Evolutionary conservation across 768 basidiomycete species (phyloP), one percentile per base, ranked within the genome.

Genomic region (Austroboletus festivus): DNA sequence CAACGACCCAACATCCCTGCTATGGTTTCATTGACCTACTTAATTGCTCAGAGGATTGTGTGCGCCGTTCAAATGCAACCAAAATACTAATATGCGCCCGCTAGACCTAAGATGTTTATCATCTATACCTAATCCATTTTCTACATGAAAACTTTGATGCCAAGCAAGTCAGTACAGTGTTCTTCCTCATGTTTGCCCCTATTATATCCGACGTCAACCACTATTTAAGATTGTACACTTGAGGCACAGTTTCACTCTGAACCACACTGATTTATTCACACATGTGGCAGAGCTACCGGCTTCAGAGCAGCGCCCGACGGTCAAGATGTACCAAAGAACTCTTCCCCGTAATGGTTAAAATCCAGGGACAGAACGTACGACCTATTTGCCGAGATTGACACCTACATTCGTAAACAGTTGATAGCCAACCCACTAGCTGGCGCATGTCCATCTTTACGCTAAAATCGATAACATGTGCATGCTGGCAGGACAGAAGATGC

Each of bases 341-440:
- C 2, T 42, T 5, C 19, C 16, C 16, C 9, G 20, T 21, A 24
- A 34, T 3, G n/a, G 40, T n/a, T 16, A 38, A 19, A 42, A 11
- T 38, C 50, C 42, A 40, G 23, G 38, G 46, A 49, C 37, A 44
- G 46, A 22, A 42, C 47, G 57, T 47, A 44, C 20, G 37, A n/a
- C 30, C 48, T 35, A 37, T 38, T 41, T 39, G 5, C 42, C 38
- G 39, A 43, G 48, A 50, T 50, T 46, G 46, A 26, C 37, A 12
- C 24, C 18, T 38, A 23, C 33, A 28, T 26, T 22, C 38, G 11
- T 30, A n/a, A 24, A 44, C 37, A 22, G 18, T 39, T 23, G 23
- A 33, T 20, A 50, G 47, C 51, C 50, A 22, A 37, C 26, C 23
- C 15, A 31, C 16, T 21, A 48, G n/a, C n/a, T n/a, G n/a, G n/a